Conservation (phyloP, 2,329 filamentous ascomycete genomes). For the Fusarium penzigii region DNA sequence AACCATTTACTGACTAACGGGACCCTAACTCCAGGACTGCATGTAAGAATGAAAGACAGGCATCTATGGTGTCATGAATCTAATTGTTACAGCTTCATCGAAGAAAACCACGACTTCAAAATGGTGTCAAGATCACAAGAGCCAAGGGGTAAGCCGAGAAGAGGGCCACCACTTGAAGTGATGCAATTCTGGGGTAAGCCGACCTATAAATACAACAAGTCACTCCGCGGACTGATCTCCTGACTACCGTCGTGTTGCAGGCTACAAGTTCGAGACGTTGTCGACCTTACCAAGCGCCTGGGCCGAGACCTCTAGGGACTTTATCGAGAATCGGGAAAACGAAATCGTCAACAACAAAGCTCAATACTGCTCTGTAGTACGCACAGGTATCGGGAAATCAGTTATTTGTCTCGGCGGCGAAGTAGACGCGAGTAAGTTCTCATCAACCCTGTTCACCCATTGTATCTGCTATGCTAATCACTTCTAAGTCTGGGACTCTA, state of each 20-base stretch:
- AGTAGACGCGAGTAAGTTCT: conserved; percentile 75
- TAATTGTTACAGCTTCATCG: conserved; percentile 70
- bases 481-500: conserved; percentile 74
- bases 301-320: conserved; percentile 69
- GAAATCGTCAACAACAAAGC: conserved; percentile 82
- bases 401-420: conserved; percentile 84
- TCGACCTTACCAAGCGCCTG: conserved; percentile 75
- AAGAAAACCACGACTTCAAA: conserved; percentile 82
- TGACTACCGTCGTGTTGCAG: conserved; percentile 42
- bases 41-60: conserved; percentile 44
- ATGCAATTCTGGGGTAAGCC: conserved; percentile 88
- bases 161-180: conserved; percentile 64
- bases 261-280: conserved; percentile 95
- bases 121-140: conserved; percentile 62
- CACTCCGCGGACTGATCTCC: background rate
- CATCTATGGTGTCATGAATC: background rate
- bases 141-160: conserved; percentile 30
- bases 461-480: conserved; percentile 5
- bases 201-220: too few relatives aligned
- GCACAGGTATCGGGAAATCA: conserved; percentile 78
- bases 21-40: conserved; percentile 47
- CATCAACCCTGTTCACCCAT: background rate
- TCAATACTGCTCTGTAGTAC: conserved; percentile 94
- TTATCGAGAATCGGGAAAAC: conserved; percentile 74
- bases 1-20: conserved; percentile 12